Base-by-base conservation (phyloP, 202 grass and related monocot genomes). In the Carex arenaria region DNA sequence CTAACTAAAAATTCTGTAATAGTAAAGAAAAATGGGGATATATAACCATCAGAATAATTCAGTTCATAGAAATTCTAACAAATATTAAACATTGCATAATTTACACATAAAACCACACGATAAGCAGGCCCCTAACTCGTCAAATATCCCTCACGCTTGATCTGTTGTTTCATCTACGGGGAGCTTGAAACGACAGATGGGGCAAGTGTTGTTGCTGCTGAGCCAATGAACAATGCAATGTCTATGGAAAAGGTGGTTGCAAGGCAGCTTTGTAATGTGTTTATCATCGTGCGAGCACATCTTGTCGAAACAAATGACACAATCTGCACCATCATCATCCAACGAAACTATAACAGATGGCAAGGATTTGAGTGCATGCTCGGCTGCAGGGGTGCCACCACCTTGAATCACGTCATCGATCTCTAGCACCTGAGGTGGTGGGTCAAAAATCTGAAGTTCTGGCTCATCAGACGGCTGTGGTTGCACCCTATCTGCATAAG, bases 161-260 rank as follows among this genome's bases (percentile, higher is more conserved):
- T 13, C 2, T 51, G 47, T 51, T 51, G 10, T 13, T 51, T 51
- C 11, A 28, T 73, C 70, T 15, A 11, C 6, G 2, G 45, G 89
- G 82, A 97, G 76, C 83, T 87, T 89, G 63, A 88, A 90, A 18
- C 95, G 87, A 79, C 95, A 98, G n/a, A 94, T 72, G 15, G 90
- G 90, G 47, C 92, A 98, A 0, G 88, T 94, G 66, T 93, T 93
- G 45, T 87, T 86, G 67, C 91, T 90, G 23, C 61, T 67, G 23
- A 97, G 90, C 92, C 92, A 97, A 1, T 79, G 85, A 60, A 91
- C 55, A 85, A 97, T 94, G 84, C 95, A 97, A 1, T 49, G 84
- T 78, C 80, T 85, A 76, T 97, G 95, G 89, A 90, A 94, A 49
- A 89, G 72, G 71, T 93, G 95, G 40, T 82, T 73, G 86, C 95